A percentile compares a stretch with the other conserved stretches of the same genome.
phyloP scores from a whole-genome alignment of 495 filamentous ascomycete genomes.

The Bombardia bombarda region DNA sequence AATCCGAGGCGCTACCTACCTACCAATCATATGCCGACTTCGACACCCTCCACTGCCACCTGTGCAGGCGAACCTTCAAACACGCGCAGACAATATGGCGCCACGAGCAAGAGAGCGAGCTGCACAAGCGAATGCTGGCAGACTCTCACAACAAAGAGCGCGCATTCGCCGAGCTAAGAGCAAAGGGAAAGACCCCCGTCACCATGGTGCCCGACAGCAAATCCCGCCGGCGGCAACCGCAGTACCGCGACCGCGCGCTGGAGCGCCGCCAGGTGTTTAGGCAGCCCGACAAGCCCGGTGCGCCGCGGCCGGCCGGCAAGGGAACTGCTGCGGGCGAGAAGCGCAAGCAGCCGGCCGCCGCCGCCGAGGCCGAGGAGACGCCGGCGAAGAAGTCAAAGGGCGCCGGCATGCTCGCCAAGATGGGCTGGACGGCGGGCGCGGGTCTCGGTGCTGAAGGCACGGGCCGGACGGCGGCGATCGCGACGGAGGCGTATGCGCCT shows the following conservation, averaged over 20 bases:
- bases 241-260: constrained; percentile 76
- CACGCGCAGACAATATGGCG: constrained; percentile 57
- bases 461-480: constrained; percentile 68
- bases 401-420: constrained; percentile 75
- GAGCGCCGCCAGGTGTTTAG: constrained; percentile 72
- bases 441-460: constrained; percentile 76
- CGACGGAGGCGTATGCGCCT: constrained; percentile 68
- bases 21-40: constrained; percentile 59
- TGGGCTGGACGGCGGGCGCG: constrained; percentile 78
- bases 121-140: constrained; percentile 65
- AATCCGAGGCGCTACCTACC: constrained; percentile 14
- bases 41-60: constrained; percentile 63
- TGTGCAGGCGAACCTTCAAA: constrained; percentile 72
- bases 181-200: constrained; percentile 52
- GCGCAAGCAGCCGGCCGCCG: constrained; percentile 17
- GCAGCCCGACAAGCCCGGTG: constrained; percentile 44
- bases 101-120: constrained; percentile 67
- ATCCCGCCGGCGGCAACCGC: constrained; percentile 29
- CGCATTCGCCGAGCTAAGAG: constrained; percentile 41
- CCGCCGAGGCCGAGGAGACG: constrained; percentile 9
- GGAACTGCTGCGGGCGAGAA: constrained; percentile 10
- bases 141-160: constrained; percentile 51
- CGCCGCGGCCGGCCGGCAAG: background rate
- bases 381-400: constrained; percentile 61
- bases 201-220: constrained; percentile 32